These are phyloP conservation scores for Mucor plumbeus DNA, from an alignment of 371 early-diverging fungal genomes.

Conservation along the genomic window DNA sequence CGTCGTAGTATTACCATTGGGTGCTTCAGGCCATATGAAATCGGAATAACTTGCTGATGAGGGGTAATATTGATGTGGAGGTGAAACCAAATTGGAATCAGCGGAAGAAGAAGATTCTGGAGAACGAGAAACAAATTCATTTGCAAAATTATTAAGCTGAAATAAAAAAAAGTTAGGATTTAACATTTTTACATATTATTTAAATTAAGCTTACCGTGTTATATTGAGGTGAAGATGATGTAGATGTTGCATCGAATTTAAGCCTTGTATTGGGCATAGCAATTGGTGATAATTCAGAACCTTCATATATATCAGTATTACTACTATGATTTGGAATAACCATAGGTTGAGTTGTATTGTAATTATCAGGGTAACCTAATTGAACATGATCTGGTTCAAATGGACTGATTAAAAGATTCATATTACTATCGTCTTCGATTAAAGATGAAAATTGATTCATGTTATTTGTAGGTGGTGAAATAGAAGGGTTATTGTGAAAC, in stretches of 20 bases:
- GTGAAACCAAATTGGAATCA: conserved; percentile 30
- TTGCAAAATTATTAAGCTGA: neutral
- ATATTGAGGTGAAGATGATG: conserved; percentile 14
- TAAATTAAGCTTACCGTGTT: conserved; percentile 12
- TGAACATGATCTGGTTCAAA: conserved; percentile 17
- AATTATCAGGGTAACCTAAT: neutral
- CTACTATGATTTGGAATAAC: neutral
- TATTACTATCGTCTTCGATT: conserved; percentile 6
- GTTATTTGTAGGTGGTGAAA: neutral
- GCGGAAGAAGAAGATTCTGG: conserved; percentile 32
- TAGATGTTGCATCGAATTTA: neutral
- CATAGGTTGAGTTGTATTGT: conserved; percentile 9
- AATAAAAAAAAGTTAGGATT: neutral
- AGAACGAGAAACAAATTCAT: conserved; percentile 28
- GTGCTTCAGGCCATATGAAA: neutral
- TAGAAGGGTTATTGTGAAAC: neutral
- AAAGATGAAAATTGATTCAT: neutral
- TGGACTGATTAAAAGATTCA: conserved; percentile 25
- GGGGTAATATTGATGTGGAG: conserved; percentile 23
- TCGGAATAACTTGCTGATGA: conserved; percentile 2
- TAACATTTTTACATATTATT: neutral
- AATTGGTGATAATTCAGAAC: neutral
- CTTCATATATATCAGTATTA: neutral
- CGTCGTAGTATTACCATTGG: neutral
- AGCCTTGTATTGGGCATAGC: neutral